Evolutionary conservation across 257 asterid species (phyloP).

Genomic region (Coffea canephora): DNA sequence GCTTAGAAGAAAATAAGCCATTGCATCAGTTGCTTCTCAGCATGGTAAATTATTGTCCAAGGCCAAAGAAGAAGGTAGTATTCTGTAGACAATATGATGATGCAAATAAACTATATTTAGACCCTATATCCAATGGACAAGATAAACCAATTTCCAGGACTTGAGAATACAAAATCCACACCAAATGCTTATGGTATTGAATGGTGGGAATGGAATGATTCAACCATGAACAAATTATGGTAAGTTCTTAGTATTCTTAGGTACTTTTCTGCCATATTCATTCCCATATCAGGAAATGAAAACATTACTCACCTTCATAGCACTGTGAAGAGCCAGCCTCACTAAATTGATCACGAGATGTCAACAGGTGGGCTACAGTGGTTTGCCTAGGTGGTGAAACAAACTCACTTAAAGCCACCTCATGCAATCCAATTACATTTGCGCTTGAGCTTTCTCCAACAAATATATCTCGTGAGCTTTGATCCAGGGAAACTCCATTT

Average conservation of each 20-base stretch:
- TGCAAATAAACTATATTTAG: neutral
- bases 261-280: neutral
- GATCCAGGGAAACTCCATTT: neutral
- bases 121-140: neutral
- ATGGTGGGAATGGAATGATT: neutral
- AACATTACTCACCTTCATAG: constrained; percentile 18
- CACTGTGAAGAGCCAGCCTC: constrained; percentile 19
- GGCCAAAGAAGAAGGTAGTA: neutral
- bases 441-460: constrained; percentile 5
- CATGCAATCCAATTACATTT: neutral
- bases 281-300: neutral
- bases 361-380: neutral
- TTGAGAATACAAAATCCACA: neutral
- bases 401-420: constrained; percentile 1
- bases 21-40: neutral
- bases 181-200: neutral
- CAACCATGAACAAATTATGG: neutral
- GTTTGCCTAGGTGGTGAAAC: constrained; percentile 16
- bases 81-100: neutral
- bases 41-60: neutral
- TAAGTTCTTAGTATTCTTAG: neutral
- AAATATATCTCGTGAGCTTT: neutral
- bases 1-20: neutral
- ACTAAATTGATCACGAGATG: constrained; percentile 16
- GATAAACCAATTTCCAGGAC: neutral